These are phyloP conservation scores for Dioscorea zingiberensis DNA, from an alignment of 106 monocot species.

Conservation along the genomic window DNA sequence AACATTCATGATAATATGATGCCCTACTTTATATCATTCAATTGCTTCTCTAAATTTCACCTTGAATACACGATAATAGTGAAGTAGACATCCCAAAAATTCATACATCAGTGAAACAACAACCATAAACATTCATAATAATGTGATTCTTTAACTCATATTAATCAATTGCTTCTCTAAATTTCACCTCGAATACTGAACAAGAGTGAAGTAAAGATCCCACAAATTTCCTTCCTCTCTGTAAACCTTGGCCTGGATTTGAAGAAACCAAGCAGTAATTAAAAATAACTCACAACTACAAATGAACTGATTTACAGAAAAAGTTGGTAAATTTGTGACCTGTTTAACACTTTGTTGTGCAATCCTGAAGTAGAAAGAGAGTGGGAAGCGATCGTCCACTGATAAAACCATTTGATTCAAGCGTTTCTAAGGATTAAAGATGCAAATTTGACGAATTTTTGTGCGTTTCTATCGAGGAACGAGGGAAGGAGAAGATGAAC, in stretches of 20 bases:
- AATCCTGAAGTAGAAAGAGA: slow-evolving; percentile 23
- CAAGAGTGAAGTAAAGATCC: slow-evolving; percentile 7
- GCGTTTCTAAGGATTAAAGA: not conserved
- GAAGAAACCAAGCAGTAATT: not conserved
- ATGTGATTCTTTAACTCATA: not conserved
- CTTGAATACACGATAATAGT: not conserved
- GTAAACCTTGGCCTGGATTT: slow-evolving; percentile 13
- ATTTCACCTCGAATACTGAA: slow-evolving; percentile 5
- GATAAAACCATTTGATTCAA: slow-evolving; percentile 4
- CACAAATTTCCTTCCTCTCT: slow-evolving; percentile 13
- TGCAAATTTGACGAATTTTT: not conserved
- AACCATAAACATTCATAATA: no score
- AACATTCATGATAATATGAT: no score
- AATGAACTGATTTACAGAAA: not conserved
- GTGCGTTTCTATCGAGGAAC: no score
- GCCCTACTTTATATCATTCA: not conserved
- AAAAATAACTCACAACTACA: not conserved
- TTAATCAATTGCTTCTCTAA: not conserved
- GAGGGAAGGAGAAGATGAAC: no score
- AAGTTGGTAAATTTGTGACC: not conserved
- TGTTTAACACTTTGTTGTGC: slow-evolving; percentile 12
- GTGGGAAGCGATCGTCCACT: slow-evolving; percentile 13
- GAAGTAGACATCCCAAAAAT: not conserved
- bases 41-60: not conserved
- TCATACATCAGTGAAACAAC: not conserved